These are phyloP conservation scores for Eucalyptus cloeziana DNA, from an alignment of 345 rosid genomes.

Conservation along the genomic window DNA sequence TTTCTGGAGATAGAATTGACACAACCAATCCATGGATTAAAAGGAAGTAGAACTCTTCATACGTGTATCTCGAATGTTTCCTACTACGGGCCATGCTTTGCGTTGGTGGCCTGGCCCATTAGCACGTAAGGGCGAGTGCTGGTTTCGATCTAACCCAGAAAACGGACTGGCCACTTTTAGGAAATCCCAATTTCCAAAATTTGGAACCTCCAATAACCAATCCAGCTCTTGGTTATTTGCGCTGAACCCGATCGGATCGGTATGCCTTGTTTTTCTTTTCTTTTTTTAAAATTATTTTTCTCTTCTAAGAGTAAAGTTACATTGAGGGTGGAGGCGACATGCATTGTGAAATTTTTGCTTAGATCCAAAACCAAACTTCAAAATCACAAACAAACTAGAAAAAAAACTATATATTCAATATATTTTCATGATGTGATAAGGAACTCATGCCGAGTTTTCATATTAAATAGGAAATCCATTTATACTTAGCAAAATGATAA, in stretches of 20 bases:
- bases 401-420: too few species aligned
- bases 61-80: background rate
- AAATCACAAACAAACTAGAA: too few species aligned
- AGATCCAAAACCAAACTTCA: background rate
- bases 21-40: background rate
- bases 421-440: background rate
- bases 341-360: background rate
- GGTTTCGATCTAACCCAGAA: background rate
- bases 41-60: background rate
- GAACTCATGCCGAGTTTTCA: background rate
- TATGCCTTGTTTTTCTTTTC: background rate
- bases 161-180: background rate
- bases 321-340: background rate
- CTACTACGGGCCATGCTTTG: background rate
- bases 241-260: rapidly evolving
- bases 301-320: background rate
- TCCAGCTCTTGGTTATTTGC: background rate
- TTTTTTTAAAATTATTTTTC: too few species aligned
- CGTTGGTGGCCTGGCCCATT: background rate
- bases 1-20: background rate
- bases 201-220: background rate
- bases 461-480: background rate
- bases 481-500: background rate
- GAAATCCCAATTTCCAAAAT: background rate
- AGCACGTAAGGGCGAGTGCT: rapidly evolving